Percentiles rank a stretch among this genome's conserved stretches.
Evolutionary conservation across 2,329 filamentous ascomycete genomes (phyloP).

Genomic region (Ophiostoma populinum): DNA sequence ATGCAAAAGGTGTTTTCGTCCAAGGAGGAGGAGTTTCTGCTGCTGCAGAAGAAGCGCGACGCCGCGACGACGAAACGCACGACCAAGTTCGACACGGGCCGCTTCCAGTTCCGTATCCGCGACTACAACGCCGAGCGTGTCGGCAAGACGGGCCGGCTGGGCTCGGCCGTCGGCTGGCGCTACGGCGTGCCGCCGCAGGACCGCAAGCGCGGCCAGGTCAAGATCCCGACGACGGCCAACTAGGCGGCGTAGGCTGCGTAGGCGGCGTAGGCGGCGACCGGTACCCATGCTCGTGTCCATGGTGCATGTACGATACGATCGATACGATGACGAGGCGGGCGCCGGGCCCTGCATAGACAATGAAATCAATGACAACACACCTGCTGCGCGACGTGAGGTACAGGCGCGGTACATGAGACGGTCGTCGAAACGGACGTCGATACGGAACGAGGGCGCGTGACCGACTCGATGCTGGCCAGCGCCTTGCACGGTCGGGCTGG

Average conservation of each 20-base stretch:
- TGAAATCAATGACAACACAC: too few species aligned
- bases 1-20: too few species aligned
- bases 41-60: slow-evolving; percentile 15
- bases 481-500: too few species aligned
- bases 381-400: too few species aligned
- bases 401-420: too few species aligned
- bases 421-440: too few species aligned
- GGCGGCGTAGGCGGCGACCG: not conserved
- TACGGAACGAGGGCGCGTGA: too few species aligned
- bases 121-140: slow-evolving; percentile 38
- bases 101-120: slow-evolving; percentile 45
- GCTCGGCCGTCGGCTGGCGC: slow-evolving; percentile 38
- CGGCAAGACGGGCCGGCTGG: slow-evolving; percentile 34
- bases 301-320: too few species aligned
- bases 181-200: slow-evolving; percentile 48
- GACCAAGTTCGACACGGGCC: slow-evolving; percentile 26
- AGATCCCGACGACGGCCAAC: slow-evolving; percentile 45
- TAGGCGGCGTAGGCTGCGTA: not conserved
- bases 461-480: too few species aligned
- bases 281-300: not conserved
- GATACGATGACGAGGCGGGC: too few species aligned
- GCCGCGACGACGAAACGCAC: slow-evolving; percentile 22
- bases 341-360: too few species aligned
- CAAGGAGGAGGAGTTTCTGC: slow-evolving; percentile 3
- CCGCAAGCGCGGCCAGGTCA: slow-evolving; percentile 44